Evolutionary conservation across 75 land plant genomes (phyloP), one percentile per base, ranked within the genome.

Genomic region (Sequoiadendron giganteum): DNA sequence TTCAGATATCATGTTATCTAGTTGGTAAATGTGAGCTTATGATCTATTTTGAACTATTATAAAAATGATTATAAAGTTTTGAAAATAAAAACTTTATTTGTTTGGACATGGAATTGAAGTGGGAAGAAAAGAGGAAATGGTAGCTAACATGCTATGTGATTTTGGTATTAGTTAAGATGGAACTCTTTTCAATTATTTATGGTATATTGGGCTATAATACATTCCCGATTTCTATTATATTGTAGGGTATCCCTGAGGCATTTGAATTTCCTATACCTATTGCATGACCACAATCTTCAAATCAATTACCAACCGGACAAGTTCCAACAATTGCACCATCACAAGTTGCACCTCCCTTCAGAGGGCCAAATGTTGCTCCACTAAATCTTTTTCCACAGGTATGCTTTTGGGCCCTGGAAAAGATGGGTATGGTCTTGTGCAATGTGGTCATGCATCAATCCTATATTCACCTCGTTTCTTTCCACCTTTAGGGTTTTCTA

Each of bases 341-440:
- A 14, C 86, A 83, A 15, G 89, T 90, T 89, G 92, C 90, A 77
- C 91, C 95, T 87, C 92, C 89, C 6, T 88, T 93, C 77, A 95
- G 94, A 81, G 93, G 92, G 79, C 99, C 99, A 19, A 98, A 98
- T 90, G 92, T 96, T 7, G 91, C 97, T 77, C 99, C 99, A 42
- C 88, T 98, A 88, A 94, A 98, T 89, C 89, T 98, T 90, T 98
- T 98, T 91, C 99, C 99, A 85, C 97, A 98, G 96, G 99, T 98
- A 42, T 2, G 56, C 16, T 40, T 42, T 42, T 42, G 1, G 43
- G 43, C 43, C 86, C 32, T 72, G 55, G 32, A n/a, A 81, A 81
- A 81, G 7, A 8, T 68, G 42, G 52, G 18, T 86, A 54, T 30
- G 61, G n/a, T 42, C 18, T 77, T 39, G 32, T 83, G 32, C 38